These are phyloP conservation scores for Annulohypoxylon truncatum DNA, from an alignment of 2,329 filamentous ascomycete species.

Conservation along the genomic window DNA sequence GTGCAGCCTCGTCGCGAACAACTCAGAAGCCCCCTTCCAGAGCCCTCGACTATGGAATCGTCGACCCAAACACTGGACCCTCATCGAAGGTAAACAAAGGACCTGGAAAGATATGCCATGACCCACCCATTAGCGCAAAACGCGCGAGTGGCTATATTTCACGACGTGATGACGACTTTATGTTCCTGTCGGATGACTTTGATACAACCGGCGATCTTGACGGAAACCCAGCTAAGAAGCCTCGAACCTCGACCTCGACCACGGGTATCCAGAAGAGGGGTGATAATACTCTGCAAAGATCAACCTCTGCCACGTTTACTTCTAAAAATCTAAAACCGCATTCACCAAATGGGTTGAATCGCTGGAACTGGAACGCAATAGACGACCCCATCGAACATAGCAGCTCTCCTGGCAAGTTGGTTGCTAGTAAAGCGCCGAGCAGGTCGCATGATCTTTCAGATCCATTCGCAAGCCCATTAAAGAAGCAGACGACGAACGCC, in stretches of 20 bases:
- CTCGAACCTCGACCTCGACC: conserved; percentile 30
- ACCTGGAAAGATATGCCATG: not conserved
- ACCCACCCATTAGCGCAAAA: conserved; percentile 27
- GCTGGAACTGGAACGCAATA: conserved; percentile 43
- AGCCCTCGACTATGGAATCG: conserved; percentile 28
- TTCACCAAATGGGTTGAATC: conserved; percentile 33
- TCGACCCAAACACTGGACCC: conserved; percentile 10
- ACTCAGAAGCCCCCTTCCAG: conserved; percentile 17
- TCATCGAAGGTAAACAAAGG: conserved; percentile 5
- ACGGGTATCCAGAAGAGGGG: conserved; percentile 9
- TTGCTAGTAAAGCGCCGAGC: not conserved
- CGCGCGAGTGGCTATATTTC: conserved; percentile 25
- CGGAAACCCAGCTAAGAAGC: conserved; percentile 43
- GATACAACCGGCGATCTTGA: conserved; percentile 56
- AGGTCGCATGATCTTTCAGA: conserved; percentile 33
- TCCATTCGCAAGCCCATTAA: conserved; percentile 43
- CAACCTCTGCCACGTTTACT: conserved; percentile 31
- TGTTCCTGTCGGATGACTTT: conserved; percentile 57
- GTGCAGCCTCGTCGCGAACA: conserved; percentile 7
- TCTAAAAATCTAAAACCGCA: conserved; percentile 17
- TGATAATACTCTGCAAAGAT: conserved; percentile 23
- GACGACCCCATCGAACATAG: conserved; percentile 48
- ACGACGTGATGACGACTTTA: conserved; percentile 43
- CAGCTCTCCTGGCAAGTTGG: conserved; percentile 42
- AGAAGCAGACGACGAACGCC: conserved; percentile 19